Evolutionary conservation across 2,329 filamentous ascomycete species (phyloP).

Genomic region (Neurospora sp.): DNA sequence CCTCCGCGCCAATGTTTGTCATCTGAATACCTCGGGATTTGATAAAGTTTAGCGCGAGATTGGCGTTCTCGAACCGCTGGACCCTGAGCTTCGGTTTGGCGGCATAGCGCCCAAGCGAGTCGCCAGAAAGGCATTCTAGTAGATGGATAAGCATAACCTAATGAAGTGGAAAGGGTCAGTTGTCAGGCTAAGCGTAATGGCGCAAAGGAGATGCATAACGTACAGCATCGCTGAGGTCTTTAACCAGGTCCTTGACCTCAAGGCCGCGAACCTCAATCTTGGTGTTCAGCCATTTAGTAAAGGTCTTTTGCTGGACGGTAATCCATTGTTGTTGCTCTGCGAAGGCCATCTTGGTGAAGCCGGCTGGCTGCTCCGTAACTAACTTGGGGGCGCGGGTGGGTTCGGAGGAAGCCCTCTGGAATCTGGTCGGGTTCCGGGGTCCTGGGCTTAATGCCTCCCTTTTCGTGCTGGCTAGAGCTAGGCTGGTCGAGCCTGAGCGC

Average conservation of each 20-base stretch:
- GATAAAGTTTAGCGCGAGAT: slow-evolving; percentile 89
- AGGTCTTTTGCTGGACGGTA: slow-evolving; percentile 93
- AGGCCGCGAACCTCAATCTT: slow-evolving; percentile 74
- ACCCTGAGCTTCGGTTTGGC: slow-evolving; percentile 93
- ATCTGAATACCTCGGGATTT: slow-evolving; percentile 77
- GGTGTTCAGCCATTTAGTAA: slow-evolving; percentile 99
- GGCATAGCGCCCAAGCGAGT: slow-evolving; percentile 93
- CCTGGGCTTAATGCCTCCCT: slow-evolving; percentile 10
- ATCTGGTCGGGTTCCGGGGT: slow-evolving; percentile 22
- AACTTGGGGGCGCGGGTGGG: slow-evolving; percentile 31
- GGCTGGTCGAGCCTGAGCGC: slow-evolving; percentile 32
- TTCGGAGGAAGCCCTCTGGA: slow-evolving; percentile 25
- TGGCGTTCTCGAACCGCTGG: slow-evolving; percentile 96
- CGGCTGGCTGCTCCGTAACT: slow-evolving; percentile 37
- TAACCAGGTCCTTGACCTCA: slow-evolving; percentile 77
- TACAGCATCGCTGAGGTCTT: slow-evolving; percentile 89
- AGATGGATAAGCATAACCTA: slow-evolving; percentile 93
- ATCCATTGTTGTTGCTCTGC: slow-evolving; percentile 59
- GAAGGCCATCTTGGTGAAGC: slow-evolving; percentile 51
- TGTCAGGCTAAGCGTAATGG: background rate
- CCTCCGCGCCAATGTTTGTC: slow-evolving; percentile 97
- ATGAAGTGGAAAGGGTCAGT: background rate
- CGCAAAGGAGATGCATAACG: slow-evolving; percentile 27
- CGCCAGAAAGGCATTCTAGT: slow-evolving; percentile 87
- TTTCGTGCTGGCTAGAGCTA: slow-evolving; percentile 22